phyloP scores from a whole-genome alignment of 2,329 filamentous ascomycete species.

The Venturia oleaginea region DNA sequence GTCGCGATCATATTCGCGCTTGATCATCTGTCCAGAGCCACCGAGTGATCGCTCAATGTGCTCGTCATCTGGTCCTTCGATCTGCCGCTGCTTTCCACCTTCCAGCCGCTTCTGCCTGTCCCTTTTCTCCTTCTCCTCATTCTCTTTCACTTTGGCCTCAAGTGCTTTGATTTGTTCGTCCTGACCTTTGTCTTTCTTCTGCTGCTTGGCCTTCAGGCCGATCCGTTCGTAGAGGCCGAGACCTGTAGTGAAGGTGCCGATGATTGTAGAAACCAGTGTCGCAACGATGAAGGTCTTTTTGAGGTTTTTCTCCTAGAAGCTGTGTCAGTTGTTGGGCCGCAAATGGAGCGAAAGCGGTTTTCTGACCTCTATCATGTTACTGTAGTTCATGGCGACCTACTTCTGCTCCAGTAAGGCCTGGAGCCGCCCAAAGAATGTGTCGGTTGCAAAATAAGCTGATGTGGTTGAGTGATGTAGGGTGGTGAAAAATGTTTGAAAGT shows the following conservation, averaged over 20 bases:
- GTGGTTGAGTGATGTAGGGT: background rate
- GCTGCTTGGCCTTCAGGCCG: constrained; percentile 27
- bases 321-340: background rate
- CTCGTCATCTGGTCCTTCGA: constrained; percentile 16
- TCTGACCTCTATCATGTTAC: constrained; percentile 36
- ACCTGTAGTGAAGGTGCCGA: constrained; percentile 36
- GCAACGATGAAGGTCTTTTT: constrained; percentile 38
- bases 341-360: constrained; percentile 22
- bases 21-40: constrained; percentile 26
- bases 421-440: background rate
- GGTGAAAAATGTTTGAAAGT: background rate
- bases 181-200: constrained; percentile 28
- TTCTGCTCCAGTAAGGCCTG: background rate
- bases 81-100: constrained; percentile 12
- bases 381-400: constrained; percentile 29
- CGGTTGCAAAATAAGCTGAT: background rate
- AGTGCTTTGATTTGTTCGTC: constrained; percentile 27
- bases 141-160: constrained; percentile 23
- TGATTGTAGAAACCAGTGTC: constrained; percentile 34
- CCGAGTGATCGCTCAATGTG: constrained; percentile 26
- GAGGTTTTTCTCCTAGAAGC: constrained; percentile 2
- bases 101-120: constrained; percentile 17
- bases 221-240: constrained; percentile 35
- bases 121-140: constrained; percentile 22
- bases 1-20: constrained; percentile 29